Evolutionary conservation across 345 rosid species (phyloP), one percentile per base, ranked within the genome.

Genomic region (Hypericum perforatum): DNA sequence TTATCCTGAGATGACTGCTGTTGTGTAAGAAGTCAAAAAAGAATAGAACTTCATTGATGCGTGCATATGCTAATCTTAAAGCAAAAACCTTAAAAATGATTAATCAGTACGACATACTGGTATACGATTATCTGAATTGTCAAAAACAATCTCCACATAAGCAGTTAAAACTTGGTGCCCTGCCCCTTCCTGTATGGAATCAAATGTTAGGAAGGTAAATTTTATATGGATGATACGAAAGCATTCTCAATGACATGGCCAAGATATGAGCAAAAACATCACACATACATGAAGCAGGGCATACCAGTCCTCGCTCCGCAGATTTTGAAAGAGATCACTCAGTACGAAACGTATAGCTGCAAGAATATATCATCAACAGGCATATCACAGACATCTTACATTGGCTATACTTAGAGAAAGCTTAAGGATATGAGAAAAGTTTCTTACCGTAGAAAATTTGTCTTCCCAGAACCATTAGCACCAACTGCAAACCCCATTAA

Each of bases 381-480:
- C 32, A 22, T 22, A 22, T 22, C 32, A 22, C 4, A 22, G 4
- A 1, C 1, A 22, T 22, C 32, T 22, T 22, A 22, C 32, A 22
- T 36, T 45, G 29, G 45, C 36, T 7, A 41, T 38, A 42, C 11
- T 43, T 56, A 37, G 37, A 14, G 9, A 46, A 22, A 22, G 32
- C 32, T 4, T 22, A 4, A 22, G 32, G 32, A 22, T 22, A 22
- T 22, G 32, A 22, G 32, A 22, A 22, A 22, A 1, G 32, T 59
- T 43, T 53, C 75, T 75, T 65, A 88, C 96, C 94, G 63, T 92
- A 84, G 78, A 92, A 92, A 69, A 92, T 92, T 88, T 52, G 94
- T 73, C 76, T 92, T 92, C 48, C 96, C 95, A 66, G 96, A 87
- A 49, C 96, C 96, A 77, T 92, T 92, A 41, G 96, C 96, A 45